Conservation (phyloP, 2,329 filamentous ascomycete genomes). For the Cytospora leucostoma region DNA sequence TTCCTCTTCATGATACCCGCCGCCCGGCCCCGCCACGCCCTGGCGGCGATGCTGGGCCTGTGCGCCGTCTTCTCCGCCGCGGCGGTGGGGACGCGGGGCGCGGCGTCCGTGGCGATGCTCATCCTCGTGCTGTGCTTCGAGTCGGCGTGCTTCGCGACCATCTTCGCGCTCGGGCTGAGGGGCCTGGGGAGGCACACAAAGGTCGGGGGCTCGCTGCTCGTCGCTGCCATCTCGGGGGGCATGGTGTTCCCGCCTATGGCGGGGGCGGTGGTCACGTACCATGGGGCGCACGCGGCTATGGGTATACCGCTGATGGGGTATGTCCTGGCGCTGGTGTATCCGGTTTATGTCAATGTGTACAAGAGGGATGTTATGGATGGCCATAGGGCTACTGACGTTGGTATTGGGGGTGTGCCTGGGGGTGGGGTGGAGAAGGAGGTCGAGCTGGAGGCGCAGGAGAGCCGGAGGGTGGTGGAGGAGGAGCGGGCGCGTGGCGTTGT, state of each 20-base stretch:
- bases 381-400: conserved; percentile 35
- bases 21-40: conserved; percentile 56
- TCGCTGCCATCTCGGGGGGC: conserved; percentile 57
- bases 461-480: conserved; percentile 10
- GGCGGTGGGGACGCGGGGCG: conserved; percentile 52
- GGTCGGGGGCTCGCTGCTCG: conserved; percentile 54
- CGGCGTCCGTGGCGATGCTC: conserved; percentile 56
- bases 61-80: conserved; percentile 56
- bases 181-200: conserved; percentile 60
- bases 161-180: conserved; percentile 59
- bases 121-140: conserved; percentile 59
- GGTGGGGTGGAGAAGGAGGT: conserved; percentile 31
- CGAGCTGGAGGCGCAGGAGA: conserved; percentile 33
- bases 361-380: conserved; percentile 36
- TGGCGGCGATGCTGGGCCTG: conserved; percentile 53
- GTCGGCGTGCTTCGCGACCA: conserved; percentile 60
- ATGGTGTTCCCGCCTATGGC: conserved; percentile 56
- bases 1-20: conserved; percentile 53
- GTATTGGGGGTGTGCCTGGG: conserved; percentile 28
- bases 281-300: conserved; percentile 34
- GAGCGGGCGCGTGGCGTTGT: background rate
- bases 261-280: conserved; percentile 41
- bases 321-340: conserved; percentile 35
- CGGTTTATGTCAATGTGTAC: conserved; percentile 37
- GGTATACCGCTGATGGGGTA: conserved; percentile 37